These are phyloP conservation scores for Dipteronia sinensis DNA, from an alignment of 345 rosid species.

Conservation along the genomic window DNA sequence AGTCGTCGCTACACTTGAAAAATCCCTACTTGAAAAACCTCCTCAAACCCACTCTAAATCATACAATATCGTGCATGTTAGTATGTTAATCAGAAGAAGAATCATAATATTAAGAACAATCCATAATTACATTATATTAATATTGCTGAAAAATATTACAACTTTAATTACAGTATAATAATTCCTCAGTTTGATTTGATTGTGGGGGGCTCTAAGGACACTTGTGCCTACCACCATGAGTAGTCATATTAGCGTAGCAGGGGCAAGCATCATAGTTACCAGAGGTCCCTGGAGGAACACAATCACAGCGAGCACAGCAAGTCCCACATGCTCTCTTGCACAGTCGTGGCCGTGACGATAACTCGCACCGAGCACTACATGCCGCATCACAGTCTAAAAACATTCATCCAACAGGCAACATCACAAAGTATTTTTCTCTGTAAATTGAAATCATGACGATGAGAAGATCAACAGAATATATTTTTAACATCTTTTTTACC, in stretches of 20 bases:
- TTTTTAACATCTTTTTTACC: not conserved
- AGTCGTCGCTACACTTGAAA: no score
- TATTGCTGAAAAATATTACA: not conserved
- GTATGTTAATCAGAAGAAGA: no score
- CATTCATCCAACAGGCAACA: not conserved
- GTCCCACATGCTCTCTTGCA: constrained; percentile 39
- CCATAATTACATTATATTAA: no score
- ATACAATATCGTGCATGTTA: no score
- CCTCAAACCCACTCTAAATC: no score
- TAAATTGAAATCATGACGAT: no score
- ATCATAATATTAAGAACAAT: no score
- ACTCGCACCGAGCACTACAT: constrained; percentile 25
- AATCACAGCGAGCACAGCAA: constrained; percentile 31
- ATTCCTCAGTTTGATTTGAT: not conserved
- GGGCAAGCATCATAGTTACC: constrained; percentile 31
- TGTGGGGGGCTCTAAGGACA: constrained; percentile 22
- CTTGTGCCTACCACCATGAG: constrained; percentile 35
- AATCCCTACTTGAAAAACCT: no score
- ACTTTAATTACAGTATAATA: not conserved
- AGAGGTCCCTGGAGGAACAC: constrained; percentile 37
- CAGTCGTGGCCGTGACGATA: constrained; percentile 28
- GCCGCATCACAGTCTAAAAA: constrained; percentile 22
- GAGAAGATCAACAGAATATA: no score
- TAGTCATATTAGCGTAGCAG: constrained; percentile 34
- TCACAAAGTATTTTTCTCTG: no score